Evolutionary conservation across 345 rosid genomes (phyloP).

Genomic region (Salix caprea): DNA sequence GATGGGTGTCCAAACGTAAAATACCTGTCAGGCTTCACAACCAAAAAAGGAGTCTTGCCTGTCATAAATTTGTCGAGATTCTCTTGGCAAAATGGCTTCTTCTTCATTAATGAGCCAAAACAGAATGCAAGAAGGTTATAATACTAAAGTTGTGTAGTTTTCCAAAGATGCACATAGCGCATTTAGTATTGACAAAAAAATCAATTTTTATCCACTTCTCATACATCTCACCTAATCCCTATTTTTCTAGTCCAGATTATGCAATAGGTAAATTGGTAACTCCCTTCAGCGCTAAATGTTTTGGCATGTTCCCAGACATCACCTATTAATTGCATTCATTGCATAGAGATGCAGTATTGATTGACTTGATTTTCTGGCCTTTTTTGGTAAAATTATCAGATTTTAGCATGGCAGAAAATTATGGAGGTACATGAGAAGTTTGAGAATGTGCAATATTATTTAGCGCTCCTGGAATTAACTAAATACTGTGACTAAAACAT

Average conservation of each 20-base stretch:
- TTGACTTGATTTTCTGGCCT: conserved; percentile 3
- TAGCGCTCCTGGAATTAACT: not conserved
- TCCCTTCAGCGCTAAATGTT: conserved; percentile 21
- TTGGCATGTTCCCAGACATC: conserved; percentile 8
- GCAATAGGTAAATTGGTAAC: conserved; percentile 3
- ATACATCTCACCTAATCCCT: conserved; percentile 7
- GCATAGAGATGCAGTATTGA: conserved; percentile 4
- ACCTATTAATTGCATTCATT: conserved; percentile 20
- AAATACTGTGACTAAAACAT: not conserved
- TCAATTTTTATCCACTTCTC: conserved; percentile 10
- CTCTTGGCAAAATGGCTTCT: conserved; percentile 10
- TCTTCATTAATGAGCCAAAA: conserved; percentile 23
- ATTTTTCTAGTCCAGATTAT: conserved; percentile 10
- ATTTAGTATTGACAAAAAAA: conserved; percentile 9
- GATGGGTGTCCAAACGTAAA: not conserved
- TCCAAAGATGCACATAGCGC: conserved; percentile 15
- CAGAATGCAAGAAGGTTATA: conserved; percentile 1
- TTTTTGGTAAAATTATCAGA: conserved; percentile 5
- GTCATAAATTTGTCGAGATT: conserved; percentile 20
- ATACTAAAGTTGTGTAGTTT: conserved; percentile 15
- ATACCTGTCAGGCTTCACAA: conserved; percentile 12
- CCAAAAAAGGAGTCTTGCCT: conserved; percentile 8
- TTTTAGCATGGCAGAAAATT: not conserved
- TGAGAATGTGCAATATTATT: conserved; percentile 8
- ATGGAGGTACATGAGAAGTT: not conserved